Conservation (phyloP, 306 rosid species). For the Cucurbita ficifolia region DNA sequence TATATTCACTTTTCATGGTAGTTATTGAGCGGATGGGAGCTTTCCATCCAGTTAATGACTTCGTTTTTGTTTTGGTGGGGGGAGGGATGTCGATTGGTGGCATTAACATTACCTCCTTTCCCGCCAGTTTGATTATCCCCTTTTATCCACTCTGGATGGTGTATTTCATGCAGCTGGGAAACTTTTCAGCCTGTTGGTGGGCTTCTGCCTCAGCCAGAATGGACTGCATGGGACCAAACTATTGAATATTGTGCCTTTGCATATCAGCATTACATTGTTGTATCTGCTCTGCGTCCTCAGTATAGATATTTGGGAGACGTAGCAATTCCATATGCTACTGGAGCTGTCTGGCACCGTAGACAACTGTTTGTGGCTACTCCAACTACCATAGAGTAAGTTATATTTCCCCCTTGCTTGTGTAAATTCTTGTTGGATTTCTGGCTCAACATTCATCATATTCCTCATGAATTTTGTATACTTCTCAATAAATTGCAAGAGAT, state of each 20-base stretch:
- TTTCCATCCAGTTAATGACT: background rate
- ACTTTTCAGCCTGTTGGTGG: constrained; percentile 93
- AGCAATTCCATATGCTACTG: constrained; percentile 79
- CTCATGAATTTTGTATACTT: background rate
- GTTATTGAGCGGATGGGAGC: background rate
- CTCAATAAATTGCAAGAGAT: background rate
- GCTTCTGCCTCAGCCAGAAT: constrained; percentile 97
- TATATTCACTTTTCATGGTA: background rate
- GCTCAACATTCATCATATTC: background rate
- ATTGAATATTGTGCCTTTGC: constrained; percentile 97
- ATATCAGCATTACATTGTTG: constrained; percentile 76
- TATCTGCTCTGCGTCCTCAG: constrained; percentile 93
- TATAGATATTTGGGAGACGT: constrained; percentile 95
- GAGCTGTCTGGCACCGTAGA: constrained; percentile 95
- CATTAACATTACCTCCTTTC: background rate
- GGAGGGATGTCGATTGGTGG: background rate
- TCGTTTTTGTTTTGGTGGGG: background rate
- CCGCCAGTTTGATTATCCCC: background rate
- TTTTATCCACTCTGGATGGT: background rate
- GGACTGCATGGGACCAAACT: constrained; percentile 99
- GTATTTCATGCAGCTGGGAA: constrained; percentile 61
- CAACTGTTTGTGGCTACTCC: constrained; percentile 92
- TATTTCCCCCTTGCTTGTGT: constrained; percentile 6
- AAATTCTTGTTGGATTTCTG: background rate
- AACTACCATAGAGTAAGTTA: constrained; percentile 86